These are phyloP conservation scores for Diplocarpon mali DNA, from an alignment of 2,329 filamentous ascomycete species.

Conservation along the genomic window DNA sequence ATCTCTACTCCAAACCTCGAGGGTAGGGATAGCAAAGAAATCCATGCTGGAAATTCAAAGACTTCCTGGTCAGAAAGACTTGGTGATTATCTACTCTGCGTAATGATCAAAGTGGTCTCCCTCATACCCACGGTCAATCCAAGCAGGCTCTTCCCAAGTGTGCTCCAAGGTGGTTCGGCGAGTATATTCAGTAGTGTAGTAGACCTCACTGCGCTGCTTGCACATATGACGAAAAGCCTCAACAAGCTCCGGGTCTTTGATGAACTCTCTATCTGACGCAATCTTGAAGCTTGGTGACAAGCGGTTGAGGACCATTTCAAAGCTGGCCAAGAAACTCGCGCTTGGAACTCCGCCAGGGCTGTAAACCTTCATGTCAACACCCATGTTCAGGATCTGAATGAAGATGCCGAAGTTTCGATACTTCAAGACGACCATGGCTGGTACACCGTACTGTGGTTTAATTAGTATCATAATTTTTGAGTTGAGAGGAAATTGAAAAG, in stretches of 20 bases:
- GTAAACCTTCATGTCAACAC: constrained; percentile 3
- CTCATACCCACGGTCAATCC: neutral
- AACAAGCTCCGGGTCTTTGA: neutral
- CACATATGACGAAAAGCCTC: neutral
- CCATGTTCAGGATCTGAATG: constrained; percentile 4
- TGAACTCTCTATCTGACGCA: neutral
- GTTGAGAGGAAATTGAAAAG: no score
- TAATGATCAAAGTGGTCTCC: no score
- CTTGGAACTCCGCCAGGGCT: neutral
- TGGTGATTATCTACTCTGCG: no score
- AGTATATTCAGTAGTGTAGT: no score
- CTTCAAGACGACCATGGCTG: constrained; percentile 2
- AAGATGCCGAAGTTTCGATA: constrained; percentile 8
- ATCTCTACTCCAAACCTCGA: no score
- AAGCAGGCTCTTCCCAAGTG: neutral
- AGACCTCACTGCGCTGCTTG: no score
- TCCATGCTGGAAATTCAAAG: no score
- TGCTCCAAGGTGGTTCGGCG: neutral
- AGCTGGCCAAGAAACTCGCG: neutral
- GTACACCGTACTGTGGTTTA: neutral
- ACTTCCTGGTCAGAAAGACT: no score
- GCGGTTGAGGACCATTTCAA: neutral
- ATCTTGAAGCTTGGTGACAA: neutral
- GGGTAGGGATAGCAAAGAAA: no score
- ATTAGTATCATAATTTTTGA: no score